A percentile compares a stretch with the other conserved stretches of the same genome.
Conservation (phyloP, 495 filamentous ascomycete genomes). For the Lineolata rhizophorae region DNA sequence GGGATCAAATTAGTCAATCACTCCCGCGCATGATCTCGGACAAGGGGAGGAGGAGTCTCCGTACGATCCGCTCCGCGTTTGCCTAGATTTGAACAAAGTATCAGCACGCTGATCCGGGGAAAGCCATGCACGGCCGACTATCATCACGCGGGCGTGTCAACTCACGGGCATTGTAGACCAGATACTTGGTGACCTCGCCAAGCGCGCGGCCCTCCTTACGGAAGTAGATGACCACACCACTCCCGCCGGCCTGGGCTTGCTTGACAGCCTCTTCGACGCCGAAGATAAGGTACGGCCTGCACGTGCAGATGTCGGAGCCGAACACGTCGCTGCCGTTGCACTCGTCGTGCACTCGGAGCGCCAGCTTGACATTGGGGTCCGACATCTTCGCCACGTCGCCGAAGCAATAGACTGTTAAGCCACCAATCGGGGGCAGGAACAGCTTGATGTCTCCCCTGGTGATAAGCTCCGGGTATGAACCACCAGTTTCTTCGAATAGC, state of each 20-base stretch:
- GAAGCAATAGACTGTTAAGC: conserved; percentile 92
- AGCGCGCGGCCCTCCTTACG: conserved; percentile 89
- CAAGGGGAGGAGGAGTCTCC: too few species aligned
- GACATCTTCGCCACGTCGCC: conserved; percentile 85
- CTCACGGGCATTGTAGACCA: conserved; percentile 97
- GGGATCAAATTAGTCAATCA: too few species aligned
- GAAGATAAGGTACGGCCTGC: conserved; percentile 88
- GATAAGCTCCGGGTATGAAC: conserved; percentile 77
- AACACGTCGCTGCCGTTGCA: conserved; percentile 96
- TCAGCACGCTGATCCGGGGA: too few species aligned
- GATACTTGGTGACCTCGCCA: conserved; percentile 93
- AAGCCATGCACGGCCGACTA: too few species aligned
- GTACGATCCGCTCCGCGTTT: conserved; percentile 64
- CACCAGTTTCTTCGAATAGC: conserved; percentile 88
- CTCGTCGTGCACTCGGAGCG: conserved; percentile 89
- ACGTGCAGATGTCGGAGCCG: conserved; percentile 96
- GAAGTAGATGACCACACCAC: conserved; percentile 97
- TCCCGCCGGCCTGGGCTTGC: conserved; percentile 85
- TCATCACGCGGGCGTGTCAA: too few species aligned
- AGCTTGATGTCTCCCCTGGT: conserved; percentile 86
- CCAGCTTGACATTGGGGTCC: conserved; percentile 61
- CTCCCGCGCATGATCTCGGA: too few species aligned
- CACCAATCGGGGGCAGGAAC: conserved; percentile 90
- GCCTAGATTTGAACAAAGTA: too few species aligned
- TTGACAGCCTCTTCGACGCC: conserved; percentile 93